Conservation (phyloP, 805 yeast genomes). For the Candida tibetensis region DNA sequence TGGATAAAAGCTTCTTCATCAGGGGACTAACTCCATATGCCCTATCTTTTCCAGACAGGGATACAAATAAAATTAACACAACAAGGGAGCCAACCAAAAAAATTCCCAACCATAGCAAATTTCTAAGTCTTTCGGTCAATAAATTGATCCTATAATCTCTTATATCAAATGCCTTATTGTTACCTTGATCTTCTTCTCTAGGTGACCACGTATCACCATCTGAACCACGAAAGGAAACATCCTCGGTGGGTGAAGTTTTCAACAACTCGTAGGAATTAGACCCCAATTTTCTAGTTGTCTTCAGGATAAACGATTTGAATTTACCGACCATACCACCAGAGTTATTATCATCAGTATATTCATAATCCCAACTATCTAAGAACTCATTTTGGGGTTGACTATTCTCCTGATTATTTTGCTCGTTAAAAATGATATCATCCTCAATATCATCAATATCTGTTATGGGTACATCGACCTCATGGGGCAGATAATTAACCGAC, state of each 20-base stretch:
- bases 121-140: slow-evolving; percentile 11
- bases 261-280: slow-evolving; percentile 12
- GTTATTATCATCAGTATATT: slow-evolving; percentile 8
- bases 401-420: slow-evolving; percentile 9
- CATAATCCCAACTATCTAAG: slow-evolving; percentile 25
- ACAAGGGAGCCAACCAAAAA: neutral
- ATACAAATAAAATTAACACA: neutral
- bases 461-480: slow-evolving; percentile 52
- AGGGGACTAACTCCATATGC: neutral
- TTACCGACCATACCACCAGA: neutral
- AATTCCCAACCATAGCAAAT: slow-evolving; percentile 7
- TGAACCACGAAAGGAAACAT: slow-evolving; percentile 1
- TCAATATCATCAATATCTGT: slow-evolving; percentile 52
- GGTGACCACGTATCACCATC: slow-evolving; percentile 6
- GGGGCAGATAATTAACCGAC: slow-evolving; percentile 16
- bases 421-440: slow-evolving; percentile 23
- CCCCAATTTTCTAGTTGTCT: neutral
- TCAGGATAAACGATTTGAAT: neutral
- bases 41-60: neutral
- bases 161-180: slow-evolving; percentile 10
- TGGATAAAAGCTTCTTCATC: slow-evolving; percentile 33
- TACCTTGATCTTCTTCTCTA: neutral
- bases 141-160: slow-evolving; percentile 26
- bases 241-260: neutral
- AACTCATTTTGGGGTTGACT: slow-evolving; percentile 9